Conservation (phyloP, 768 basidiomycete genomes). For the Symmetrospora coprosmae region DNA sequence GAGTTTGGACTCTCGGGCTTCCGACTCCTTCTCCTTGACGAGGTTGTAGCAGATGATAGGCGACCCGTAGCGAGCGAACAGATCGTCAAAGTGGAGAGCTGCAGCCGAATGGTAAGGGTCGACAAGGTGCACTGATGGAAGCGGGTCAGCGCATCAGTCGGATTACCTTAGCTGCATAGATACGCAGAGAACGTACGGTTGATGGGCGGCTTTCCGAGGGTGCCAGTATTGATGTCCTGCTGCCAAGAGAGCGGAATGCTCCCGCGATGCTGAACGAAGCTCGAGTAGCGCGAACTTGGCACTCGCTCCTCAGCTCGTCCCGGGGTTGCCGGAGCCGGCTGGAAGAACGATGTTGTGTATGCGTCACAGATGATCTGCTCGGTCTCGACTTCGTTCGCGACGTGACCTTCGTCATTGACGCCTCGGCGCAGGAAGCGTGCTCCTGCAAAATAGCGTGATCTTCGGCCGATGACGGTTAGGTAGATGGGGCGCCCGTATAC, state of each 20-base stretch:
- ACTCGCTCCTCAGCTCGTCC: neutral
- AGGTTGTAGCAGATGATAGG: conserved; percentile 84
- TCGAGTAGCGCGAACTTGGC: conserved; percentile 72
- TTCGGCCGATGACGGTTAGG: conserved; percentile 81
- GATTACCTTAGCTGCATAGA: conserved; percentile 21
- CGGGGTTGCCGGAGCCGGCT: neutral
- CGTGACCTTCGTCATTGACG: conserved; percentile 88
- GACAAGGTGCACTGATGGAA: conserved; percentile 59
- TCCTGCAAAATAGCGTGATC: conserved; percentile 89
- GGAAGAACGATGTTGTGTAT: conserved; percentile 60
- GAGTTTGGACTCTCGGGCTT: conserved; percentile 67
- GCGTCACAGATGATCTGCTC: conserved; percentile 93
- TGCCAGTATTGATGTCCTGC: conserved; percentile 66
- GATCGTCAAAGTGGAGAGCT: conserved; percentile 77
- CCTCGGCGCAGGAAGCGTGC: conserved; percentile 87
- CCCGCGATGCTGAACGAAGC: conserved; percentile 83
- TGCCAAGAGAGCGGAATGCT: conserved; percentile 96
- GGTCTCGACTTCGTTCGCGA: conserved; percentile 97
- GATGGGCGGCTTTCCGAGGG: conserved; percentile 87
- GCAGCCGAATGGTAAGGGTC: conserved; percentile 93
- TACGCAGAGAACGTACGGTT: conserved; percentile 52
- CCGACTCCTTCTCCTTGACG: conserved; percentile 56
- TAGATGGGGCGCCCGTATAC: conserved; percentile 80
- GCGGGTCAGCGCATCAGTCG: neutral
- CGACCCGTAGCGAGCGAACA: conserved; percentile 75